phyloP scores from a whole-genome alignment of 257 asterid genomes.

The Handroanthus guayacan region DNA sequence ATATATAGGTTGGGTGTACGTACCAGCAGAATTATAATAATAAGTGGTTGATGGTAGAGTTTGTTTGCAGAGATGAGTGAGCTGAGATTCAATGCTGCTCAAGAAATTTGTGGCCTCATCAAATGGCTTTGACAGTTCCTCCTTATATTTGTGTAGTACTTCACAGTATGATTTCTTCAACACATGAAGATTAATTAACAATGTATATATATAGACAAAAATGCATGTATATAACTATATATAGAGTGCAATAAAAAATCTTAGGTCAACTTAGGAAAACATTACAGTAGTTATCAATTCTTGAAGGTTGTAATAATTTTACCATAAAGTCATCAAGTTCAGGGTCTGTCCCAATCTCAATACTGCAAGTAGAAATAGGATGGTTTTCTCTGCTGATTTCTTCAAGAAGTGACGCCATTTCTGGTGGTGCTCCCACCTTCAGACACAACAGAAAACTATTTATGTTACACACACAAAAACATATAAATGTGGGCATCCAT shows the following conservation, averaged over 20 bases:
- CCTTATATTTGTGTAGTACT: constrained; percentile 63
- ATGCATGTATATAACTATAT: background rate
- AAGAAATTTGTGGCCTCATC: constrained; percentile 81
- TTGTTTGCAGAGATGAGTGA: constrained; percentile 67
- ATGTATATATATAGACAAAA: background rate
- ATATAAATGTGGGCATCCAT: background rate
- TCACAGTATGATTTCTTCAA: constrained; percentile 77
- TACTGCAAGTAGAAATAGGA: constrained; percentile 24
- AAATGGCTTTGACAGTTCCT: constrained; percentile 74
- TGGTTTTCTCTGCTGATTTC: constrained; percentile 66
- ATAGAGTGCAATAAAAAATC: background rate
- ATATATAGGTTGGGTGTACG: background rate
- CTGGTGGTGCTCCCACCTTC: constrained; percentile 85
- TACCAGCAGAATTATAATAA: constrained; percentile 47
- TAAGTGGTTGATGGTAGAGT: constrained; percentile 51
- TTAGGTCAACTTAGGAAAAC: background rate
- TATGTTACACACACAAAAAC: background rate
- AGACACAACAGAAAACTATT: constrained; percentile 10
- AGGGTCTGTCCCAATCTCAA: constrained; percentile 68
- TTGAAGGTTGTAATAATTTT: background rate
- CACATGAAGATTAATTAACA: background rate
- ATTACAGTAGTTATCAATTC: background rate
- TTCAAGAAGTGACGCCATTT: constrained; percentile 70
- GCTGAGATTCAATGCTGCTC: constrained; percentile 71
- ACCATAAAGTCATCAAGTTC: constrained; percentile 90